Evolutionary conservation across 2,329 filamentous ascomycete species (phyloP).

Genomic region (Hortaea werneckii): DNA sequence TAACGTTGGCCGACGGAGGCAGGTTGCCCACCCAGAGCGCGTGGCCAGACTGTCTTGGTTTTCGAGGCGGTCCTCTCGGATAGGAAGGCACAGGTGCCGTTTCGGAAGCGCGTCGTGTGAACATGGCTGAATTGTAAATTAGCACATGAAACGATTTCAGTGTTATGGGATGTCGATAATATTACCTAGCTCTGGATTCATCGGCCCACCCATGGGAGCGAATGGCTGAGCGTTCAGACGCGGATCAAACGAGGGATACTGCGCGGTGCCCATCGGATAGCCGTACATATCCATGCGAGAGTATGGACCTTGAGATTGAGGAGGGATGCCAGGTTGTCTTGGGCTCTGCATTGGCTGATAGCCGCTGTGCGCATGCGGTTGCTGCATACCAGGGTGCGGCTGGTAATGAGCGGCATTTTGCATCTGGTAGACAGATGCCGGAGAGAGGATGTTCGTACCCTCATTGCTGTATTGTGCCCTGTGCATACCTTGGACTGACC

Average conservation of each 20-base stretch:
- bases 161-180: too few relatives aligned
- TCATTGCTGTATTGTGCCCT: conserved; percentile 1
- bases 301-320: conserved; percentile 13
- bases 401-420: conserved; percentile 9
- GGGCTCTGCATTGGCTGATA: neutral
- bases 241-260: conserved; percentile 15
- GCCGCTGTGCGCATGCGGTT: conserved; percentile 5
- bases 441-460: conserved; percentile 6
- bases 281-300: conserved; percentile 16
- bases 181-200: conserved; percentile 10
- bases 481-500: neutral
- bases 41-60: conserved; percentile 64
- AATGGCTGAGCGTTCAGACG: conserved; percentile 12
- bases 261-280: conserved; percentile 13
- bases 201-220: conserved; percentile 8
- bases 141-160: neutral
- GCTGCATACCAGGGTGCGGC: neutral
- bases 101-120: conserved; percentile 10
- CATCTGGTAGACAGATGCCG: conserved; percentile 10
- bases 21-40: conserved; percentile 95
- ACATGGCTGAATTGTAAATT: conserved; percentile 10
- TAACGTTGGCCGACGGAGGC: conserved; percentile 69
- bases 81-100: conserved; percentile 22
- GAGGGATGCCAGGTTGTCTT: neutral
- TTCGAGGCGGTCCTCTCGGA: conserved; percentile 54